phyloP scores from a whole-genome alignment of 2,329 filamentous ascomycete species.

The Exophiala mesophila region DNA sequence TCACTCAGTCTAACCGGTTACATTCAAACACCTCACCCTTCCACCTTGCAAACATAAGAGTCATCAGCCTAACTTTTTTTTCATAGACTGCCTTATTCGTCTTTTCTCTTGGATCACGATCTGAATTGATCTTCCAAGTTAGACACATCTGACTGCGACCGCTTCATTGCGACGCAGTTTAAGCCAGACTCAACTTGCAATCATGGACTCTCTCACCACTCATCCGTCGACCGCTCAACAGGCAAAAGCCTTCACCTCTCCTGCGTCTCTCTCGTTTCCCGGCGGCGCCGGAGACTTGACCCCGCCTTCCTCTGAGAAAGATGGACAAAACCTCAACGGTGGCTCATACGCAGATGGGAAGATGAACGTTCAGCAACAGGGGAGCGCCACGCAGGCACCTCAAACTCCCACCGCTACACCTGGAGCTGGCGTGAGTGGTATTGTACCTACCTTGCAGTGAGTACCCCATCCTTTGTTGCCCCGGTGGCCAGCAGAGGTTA shows the following conservation, averaged over 20 bases:
- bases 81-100: constrained; percentile 29
- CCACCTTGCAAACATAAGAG: no score
- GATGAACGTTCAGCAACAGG: constrained; percentile 51
- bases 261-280: constrained; percentile 87
- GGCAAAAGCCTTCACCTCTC: constrained; percentile 92
- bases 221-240: constrained; percentile 87
- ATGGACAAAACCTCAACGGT: constrained; percentile 49
- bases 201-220: constrained; percentile 84
- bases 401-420: constrained; percentile 89
- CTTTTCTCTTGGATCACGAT: constrained; percentile 21
- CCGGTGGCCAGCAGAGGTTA: constrained; percentile 47
- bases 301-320: constrained; percentile 69
- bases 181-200: constrained; percentile 32
- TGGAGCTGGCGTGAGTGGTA: constrained; percentile 75
- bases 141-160: constrained; percentile 17
- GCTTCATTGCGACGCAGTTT: constrained; percentile 31
- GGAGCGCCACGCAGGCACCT: constrained; percentile 72
- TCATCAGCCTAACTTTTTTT: not conserved
- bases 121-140: constrained; percentile 17
- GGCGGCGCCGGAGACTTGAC: constrained; percentile 78
- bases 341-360: constrained; percentile 43
- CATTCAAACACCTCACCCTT: constrained; percentile 6
- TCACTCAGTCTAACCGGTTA: constrained; percentile 11
- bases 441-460: constrained; percentile 94
- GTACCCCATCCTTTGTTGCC: constrained; percentile 54